phyloP scores from a whole-genome alignment of 805 yeast genomes.

The Candida adriatica region DNA sequence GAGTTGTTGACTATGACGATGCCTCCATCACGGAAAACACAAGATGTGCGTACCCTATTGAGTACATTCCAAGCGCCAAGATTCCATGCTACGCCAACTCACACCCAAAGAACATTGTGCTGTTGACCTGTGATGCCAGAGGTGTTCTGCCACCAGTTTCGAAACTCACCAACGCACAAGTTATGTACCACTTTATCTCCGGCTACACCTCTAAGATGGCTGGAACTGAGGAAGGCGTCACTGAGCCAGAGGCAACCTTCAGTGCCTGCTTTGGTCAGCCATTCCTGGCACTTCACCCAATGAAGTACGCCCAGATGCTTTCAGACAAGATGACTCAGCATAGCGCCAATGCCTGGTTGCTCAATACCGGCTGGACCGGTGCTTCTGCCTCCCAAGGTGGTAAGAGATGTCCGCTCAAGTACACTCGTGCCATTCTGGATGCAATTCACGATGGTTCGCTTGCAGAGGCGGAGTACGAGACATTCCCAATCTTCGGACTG shows the following conservation, averaged over 20 bases:
- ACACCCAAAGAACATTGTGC: constrained; percentile 88
- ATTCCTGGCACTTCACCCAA: constrained; percentile 95
- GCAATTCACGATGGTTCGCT: constrained; percentile 90
- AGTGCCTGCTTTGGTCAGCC: constrained; percentile 99
- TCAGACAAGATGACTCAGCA: constrained; percentile 87
- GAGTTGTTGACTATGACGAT: constrained; percentile 81
- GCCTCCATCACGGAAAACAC: constrained; percentile 90
- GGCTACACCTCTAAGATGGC: constrained; percentile 99
- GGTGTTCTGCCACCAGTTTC: constrained; percentile 98
- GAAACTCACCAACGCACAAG: constrained; percentile 88
- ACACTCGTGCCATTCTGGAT: constrained; percentile 94
- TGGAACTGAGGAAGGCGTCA: constrained; percentile 97
- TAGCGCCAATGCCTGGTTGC: constrained; percentile 90
- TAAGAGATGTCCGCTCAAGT: constrained; percentile 94
- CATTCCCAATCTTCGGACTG: constrained; percentile 80
- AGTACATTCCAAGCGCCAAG: constrained; percentile 92
- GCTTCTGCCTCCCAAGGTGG: constrained; percentile 90
- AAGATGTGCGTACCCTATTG: constrained; percentile 97
- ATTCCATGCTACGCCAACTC: constrained; percentile 86
- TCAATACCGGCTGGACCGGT: constrained; percentile 99
- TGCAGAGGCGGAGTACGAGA: constrained; percentile 72
- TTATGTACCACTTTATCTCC: constrained; percentile 97
- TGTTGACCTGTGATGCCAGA: constrained; percentile 95
- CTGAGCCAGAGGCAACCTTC: constrained; percentile 97
- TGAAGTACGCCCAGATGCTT: constrained; percentile 94